Conservation (phyloP, 2,329 filamentous ascomycete species). For the Pseudocercospora eumusae region DNA sequence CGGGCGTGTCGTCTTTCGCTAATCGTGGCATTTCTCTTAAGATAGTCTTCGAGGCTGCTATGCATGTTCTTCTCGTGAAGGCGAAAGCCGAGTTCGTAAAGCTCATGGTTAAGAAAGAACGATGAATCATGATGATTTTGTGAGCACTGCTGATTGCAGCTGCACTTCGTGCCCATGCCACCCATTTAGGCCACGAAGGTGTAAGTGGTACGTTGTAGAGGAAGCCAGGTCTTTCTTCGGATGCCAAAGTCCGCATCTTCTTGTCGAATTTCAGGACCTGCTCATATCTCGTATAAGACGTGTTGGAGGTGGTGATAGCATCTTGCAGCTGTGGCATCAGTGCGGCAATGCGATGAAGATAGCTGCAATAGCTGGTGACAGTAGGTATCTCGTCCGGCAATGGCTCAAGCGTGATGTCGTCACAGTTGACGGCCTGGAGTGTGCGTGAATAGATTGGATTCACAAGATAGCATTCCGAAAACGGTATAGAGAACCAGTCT, state of each 20-base stretch:
- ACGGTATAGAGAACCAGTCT: slow-evolving; percentile 16
- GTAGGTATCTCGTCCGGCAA: slow-evolving; percentile 7
- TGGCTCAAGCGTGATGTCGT: slow-evolving; percentile 12
- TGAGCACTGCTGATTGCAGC: slow-evolving; percentile 16
- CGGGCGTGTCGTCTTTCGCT: slow-evolving; percentile 9
- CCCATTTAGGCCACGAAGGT: slow-evolving; percentile 14
- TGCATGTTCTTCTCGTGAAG: slow-evolving; percentile 20
- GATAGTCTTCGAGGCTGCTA: slow-evolving; percentile 24
- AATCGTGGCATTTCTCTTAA: slow-evolving; percentile 13
- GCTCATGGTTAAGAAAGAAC: slow-evolving; percentile 21
- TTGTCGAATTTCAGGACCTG: slow-evolving; percentile 19
- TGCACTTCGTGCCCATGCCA: slow-evolving; percentile 17
- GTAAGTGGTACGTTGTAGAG: slow-evolving; percentile 8
- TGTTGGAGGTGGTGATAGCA: slow-evolving; percentile 14
- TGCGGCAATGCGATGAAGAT: slow-evolving; percentile 11
- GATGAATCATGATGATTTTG: slow-evolving; percentile 26
- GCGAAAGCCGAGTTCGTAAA: slow-evolving; percentile 18
- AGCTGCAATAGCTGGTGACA: slow-evolving; percentile 18
- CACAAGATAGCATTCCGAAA: slow-evolving; percentile 15
- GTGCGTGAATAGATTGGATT: slow-evolving; percentile 13
- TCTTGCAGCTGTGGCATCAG: slow-evolving; percentile 20
- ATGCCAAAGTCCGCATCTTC: slow-evolving; percentile 16
- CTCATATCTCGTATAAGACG: slow-evolving; percentile 20
- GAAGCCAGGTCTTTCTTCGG: slow-evolving; percentile 7
- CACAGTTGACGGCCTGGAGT: slow-evolving; percentile 10